These are phyloP conservation scores for Rhodosporidiobolus odoratus DNA, from an alignment of 768 basidiomycete species.

Conservation along the genomic window DNA sequence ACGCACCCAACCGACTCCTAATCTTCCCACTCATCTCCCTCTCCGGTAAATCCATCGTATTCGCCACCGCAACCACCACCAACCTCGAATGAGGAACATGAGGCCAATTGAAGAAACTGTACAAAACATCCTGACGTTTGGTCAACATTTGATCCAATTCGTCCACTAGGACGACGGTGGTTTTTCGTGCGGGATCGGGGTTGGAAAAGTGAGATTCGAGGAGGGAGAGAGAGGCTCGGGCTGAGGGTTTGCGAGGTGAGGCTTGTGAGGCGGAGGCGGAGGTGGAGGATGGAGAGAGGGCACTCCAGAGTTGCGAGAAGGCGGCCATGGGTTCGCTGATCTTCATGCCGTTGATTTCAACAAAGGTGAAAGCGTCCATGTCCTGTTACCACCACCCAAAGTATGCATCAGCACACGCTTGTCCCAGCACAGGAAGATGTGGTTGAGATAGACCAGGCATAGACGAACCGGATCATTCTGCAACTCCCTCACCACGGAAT, in stretches of 20 bases:
- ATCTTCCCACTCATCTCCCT: slow-evolving; percentile 87
- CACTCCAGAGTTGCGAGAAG: slow-evolving; percentile 87
- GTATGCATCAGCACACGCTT: background rate
- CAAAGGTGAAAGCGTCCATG: slow-evolving; percentile 87
- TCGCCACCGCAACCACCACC: slow-evolving; percentile 92
- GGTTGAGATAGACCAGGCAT: background rate
- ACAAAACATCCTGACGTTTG: slow-evolving; percentile 93
- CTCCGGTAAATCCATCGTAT: slow-evolving; percentile 96
- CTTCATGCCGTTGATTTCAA: slow-evolving; percentile 93
- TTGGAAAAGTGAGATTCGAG: slow-evolving; percentile 74
- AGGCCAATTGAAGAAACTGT: slow-evolving; percentile 99
- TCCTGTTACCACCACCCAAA: slow-evolving; percentile 56
- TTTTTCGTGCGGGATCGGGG: slow-evolving; percentile 69
- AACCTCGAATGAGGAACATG: slow-evolving; percentile 79
- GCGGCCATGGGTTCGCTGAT: slow-evolving; percentile 90
- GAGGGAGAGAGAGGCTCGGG: slow-evolving; percentile 75
- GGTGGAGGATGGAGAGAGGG: slow-evolving; percentile 66
- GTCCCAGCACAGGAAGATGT: background rate
- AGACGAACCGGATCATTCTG: slow-evolving; percentile 66
- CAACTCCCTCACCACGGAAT: slow-evolving; percentile 81
- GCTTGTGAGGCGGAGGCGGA: slow-evolving; percentile 40
- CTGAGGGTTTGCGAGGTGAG: slow-evolving; percentile 51
- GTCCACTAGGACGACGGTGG: slow-evolving; percentile 95
- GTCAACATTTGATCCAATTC: slow-evolving; percentile 96
- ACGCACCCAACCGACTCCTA: slow-evolving; percentile 77